Conservation (phyloP, 805 yeast genomes). For the Candida bentonensis region DNA sequence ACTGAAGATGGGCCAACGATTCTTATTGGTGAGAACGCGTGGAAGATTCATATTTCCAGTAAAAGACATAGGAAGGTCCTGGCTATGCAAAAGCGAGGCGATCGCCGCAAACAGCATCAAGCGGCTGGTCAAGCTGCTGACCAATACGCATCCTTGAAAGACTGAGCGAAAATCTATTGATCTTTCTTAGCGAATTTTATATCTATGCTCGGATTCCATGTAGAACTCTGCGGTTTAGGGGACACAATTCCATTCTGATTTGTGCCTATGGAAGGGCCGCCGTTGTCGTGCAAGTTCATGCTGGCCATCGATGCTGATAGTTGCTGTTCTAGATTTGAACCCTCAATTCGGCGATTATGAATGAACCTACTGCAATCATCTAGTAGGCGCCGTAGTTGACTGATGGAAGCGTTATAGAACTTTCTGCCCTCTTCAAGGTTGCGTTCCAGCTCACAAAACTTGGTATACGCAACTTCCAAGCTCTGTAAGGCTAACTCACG, state of each 20-base stretch:
- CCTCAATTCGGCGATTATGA: constrained; percentile 37
- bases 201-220: constrained; percentile 1
- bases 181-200: background rate
- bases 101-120: no score
- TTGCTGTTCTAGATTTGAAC: constrained; percentile 32
- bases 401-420: constrained; percentile 53
- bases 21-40: constrained; percentile 60
- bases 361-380: constrained; percentile 39
- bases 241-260: background rate
- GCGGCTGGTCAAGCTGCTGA: no score
- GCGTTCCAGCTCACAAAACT: constrained; percentile 39
- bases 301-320: constrained; percentile 15
- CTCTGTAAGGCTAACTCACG: constrained; percentile 38
- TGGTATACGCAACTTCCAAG: constrained; percentile 35
- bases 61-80: constrained; percentile 47
- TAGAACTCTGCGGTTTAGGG: background rate
- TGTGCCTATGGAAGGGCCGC: background rate
- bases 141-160: background rate
- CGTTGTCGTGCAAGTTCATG: background rate
- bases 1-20: constrained; percentile 34
- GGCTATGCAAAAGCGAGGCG: background rate
- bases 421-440: constrained; percentile 55
- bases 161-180: background rate
- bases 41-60: constrained; percentile 54
- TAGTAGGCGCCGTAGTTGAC: constrained; percentile 30